Base-by-base conservation (phyloP, 345 rosid species). In the Melastoma malabathricum region DNA sequence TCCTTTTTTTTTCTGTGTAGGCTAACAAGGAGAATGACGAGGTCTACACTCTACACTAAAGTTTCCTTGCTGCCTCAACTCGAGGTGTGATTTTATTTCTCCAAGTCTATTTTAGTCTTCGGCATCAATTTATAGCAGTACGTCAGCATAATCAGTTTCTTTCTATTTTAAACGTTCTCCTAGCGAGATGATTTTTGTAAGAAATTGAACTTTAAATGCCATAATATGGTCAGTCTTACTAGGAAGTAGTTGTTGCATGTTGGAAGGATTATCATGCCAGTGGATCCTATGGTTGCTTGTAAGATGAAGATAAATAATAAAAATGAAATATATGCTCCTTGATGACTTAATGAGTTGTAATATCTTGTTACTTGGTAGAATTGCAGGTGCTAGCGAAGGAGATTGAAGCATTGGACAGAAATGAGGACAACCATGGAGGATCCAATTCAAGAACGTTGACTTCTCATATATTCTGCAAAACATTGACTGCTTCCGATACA, bases 21-120 rank as follows among this genome's bases (percentile, higher is more conserved):
- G 95, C 95, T 50, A 83, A 89, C 56, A 81, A 79, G 73, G 97
- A 77, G 68, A 83, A 81, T 67, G 83, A 89, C 68, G 95, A 77
- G 69, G 96, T 86, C 57, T 86, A 78, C 54, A 79, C 96, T 86
- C 57, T 86, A 78, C 54, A 79, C 96, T 47, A 85, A 81, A 68
- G 71, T 86, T 50, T 55, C 81, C 57, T 64, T 86, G 63, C 86
- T 77, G 63, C 89, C 93, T 72, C 73, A 69, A 25, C 83, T 79
- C 17, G 84, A 81, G 93, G 93, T 86, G 78, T 25, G 50, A 34
- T 34, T 9, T 34, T 9, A 7, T 16, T 13, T 51, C 13, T 44
- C 4, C 18, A 20, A 41, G 31, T 15, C 54, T 49, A 18, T 27
- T 15, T 16, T 51, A 34, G 29, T 51, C 55, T 13, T 13, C 4